Base-by-base conservation (phyloP, 164 flowering plant species). In the Stephania cephalantha region DNA sequence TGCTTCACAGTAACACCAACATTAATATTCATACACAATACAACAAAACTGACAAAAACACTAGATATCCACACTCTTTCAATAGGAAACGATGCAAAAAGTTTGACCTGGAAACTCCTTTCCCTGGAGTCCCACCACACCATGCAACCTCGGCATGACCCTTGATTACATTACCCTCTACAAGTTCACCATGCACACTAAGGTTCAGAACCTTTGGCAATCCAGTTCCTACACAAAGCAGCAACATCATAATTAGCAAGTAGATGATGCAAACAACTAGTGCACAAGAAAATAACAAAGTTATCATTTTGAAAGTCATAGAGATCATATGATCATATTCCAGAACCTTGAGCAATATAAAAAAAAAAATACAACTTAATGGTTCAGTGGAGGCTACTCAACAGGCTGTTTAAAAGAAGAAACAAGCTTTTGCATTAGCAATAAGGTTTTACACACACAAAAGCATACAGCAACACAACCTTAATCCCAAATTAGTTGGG, bases 71-170 rank as follows among this genome's bases (percentile, higher is more conserved):
- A 72, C n/a, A 67, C 46, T 13, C 46, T 35, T 35, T 52, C 61
- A 63, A 31, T 18, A 18, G 30, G 58, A 46, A 70, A 18, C 30
- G 67, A 30, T 44, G 65, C 52, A 64, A n/a, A n/a, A 29, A 71
- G 52, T 29, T 84, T 82, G 71, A 96, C 99, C 99, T 94, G 64
- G 97, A 81, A 82, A 96, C 94, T 73, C 98, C 90, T 84, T 91
- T 96, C 52, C 94, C 95, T 10, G 98, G 99, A 48, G 93, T 91
- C 69, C 99, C 98, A 73, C 98, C 99, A 79, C 99, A 94, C 99
- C 99, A 96, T 75, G 99, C 99, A 83, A 96, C 86, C 82, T 86
- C 87, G 63, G 94, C 89, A 84, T 73, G 76, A 53, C 99, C 99
- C 78, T 80, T 94, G 53, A 94, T 85, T 68, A 78, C 78, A 78